Base-by-base conservation (phyloP, 1,139 yeast genomes). In the Zygosaccharomyces sapae region DNA sequence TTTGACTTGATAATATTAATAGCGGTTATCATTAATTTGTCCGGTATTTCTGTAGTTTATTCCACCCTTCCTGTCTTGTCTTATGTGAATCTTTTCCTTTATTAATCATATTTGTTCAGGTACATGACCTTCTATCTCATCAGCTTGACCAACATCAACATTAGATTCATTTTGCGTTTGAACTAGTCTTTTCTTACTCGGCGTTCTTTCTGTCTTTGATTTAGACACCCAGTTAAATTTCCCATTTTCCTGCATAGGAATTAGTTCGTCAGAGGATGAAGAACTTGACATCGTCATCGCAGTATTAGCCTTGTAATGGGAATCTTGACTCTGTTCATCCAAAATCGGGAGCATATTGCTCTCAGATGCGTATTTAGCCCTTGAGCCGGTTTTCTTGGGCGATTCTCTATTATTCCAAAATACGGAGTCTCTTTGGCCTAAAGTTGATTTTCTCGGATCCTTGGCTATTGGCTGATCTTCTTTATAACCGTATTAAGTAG, bases 401-500 rank as follows among this genome's bases (percentile, higher is more conserved):
- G 52, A 42, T n/a, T 33, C 43, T 31, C 36, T 41, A 33, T 43
- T 46, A 8, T 59, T 64, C 50, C 63, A 48, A 47, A 69, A 70
- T 1, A 64, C 72, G 0, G 73, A 77, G 48, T 73, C 73, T 59
- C 80, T 66, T 43, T 66, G 53, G 4, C 71, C 68, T 18, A 74
- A 58, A 24, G 66, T 63, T 1, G 73, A 69, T 51, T 69, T 69
- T 47, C 68, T 63, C 24, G 72, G 72, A 49, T 69, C 72, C 51
- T 72, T 70, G 37, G 66, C 65, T 27, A 71, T 59, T 36, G 68
- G 67, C 41, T 70, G 70, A 55, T 81, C 84, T 20, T 81, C 85
- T 87, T 90, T 44, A 87, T 71, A 58, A 90, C 77, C 34, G 92
- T 88, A 7, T 89, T 84, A 60, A 88, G 76, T 41, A 89, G 73